A percentile compares a stretch with the other conserved stretches of the same genome.
Evolutionary conservation across 768 basidiomycete species (phyloP).

Genomic region (Mycena alexandri): DNA sequence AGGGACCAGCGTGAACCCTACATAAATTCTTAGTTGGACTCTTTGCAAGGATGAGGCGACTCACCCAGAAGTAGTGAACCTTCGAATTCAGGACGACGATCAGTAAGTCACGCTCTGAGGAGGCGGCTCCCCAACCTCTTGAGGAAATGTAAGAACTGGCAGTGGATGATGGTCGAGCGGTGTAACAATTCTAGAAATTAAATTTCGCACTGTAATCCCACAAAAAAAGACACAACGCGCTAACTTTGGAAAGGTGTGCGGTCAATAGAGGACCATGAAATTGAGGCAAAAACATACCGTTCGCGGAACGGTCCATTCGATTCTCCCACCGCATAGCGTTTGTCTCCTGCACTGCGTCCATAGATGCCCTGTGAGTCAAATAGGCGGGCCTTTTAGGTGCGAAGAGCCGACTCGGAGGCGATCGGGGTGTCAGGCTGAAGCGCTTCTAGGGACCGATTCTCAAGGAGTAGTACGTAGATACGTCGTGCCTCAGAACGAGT

Average conservation of each 20-base stretch:
- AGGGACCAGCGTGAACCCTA: slow-evolving; percentile 35
- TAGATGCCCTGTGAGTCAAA: no score
- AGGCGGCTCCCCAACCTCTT: slow-evolving; percentile 23
- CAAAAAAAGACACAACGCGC: slow-evolving; percentile 31
- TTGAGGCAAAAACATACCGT: slow-evolving; percentile 17
- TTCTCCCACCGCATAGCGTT: slow-evolving; percentile 35
- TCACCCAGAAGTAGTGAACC: slow-evolving; percentile 37
- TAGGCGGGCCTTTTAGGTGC: slow-evolving; percentile 1
- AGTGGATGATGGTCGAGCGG: neutral
- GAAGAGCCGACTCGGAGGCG: slow-evolving; percentile 30
- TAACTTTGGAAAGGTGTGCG: slow-evolving; percentile 20
- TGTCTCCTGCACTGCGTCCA: neutral
- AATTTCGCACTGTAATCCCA: slow-evolving; percentile 33
- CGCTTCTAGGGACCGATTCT: slow-evolving; percentile 15
- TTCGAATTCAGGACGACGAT: neutral
- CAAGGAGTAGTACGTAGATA: slow-evolving; percentile 3
- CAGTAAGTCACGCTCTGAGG: neutral
- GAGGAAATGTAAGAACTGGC: slow-evolving; percentile 31
- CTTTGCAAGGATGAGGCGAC: neutral
- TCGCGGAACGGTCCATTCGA: slow-evolving; percentile 32
- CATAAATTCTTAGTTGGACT: neutral
- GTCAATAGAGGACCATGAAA: neutral
- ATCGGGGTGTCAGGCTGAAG: neutral
- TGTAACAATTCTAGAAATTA: neutral
- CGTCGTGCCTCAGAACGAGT: neutral